Evolutionary conservation across 2,329 filamentous ascomycete genomes (phyloP).

Genomic region (Colletotrichum eleusines): DNA sequence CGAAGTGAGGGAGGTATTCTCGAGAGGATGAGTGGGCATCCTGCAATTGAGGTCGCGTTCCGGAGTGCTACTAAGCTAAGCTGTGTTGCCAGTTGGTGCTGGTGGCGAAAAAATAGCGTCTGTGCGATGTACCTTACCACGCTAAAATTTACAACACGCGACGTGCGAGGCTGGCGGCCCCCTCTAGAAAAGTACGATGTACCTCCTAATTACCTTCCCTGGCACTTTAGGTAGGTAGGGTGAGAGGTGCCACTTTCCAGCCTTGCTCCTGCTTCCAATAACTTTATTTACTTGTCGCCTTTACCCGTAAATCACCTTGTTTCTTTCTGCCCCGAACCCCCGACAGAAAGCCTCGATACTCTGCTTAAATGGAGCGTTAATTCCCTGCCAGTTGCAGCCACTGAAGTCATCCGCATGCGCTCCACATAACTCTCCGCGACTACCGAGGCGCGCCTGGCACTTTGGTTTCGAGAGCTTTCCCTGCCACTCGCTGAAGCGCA

Average conservation of each 20-base stretch:
- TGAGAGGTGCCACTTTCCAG: conserved; percentile 7
- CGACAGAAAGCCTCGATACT: too few species aligned
- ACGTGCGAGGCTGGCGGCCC: conserved; percentile 27
- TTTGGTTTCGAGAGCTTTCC: not conserved
- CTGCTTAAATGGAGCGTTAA: too few species aligned
- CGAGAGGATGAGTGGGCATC: not conserved
- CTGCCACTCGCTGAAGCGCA: not conserved
- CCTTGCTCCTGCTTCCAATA: not conserved
- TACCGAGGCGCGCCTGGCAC: conserved; percentile 17
- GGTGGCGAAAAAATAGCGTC: not conserved
- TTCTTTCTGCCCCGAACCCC: too few species aligned
- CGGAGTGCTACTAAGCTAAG: not conserved
- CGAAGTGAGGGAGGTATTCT: not conserved
- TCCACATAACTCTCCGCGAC: conserved; percentile 7
- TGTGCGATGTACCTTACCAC: conserved; percentile 24
- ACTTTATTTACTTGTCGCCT: not conserved
- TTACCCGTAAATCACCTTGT: not conserved
- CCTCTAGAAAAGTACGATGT: conserved; percentile 1
- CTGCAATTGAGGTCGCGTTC: too few species aligned
- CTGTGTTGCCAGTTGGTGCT: not conserved
- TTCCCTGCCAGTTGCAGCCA: not conserved
- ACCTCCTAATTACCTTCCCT: not conserved
- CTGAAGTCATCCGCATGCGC: conserved; percentile 5
- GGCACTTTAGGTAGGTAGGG: not conserved
- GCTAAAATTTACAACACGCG: conserved; percentile 32